Base-by-base conservation (phyloP, 1,139 yeast species). In the Taiozyma sp. region DNA sequence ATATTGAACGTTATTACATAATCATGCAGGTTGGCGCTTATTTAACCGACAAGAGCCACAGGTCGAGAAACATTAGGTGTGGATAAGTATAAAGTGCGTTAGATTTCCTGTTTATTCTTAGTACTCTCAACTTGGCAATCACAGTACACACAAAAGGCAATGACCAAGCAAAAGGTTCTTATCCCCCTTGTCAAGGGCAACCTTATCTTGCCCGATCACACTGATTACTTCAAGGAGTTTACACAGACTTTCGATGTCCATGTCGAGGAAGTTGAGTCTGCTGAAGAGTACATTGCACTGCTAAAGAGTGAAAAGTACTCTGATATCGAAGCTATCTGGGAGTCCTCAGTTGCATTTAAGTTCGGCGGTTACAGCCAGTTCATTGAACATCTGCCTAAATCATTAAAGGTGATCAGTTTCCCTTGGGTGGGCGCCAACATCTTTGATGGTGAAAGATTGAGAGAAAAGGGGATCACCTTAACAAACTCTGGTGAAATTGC, bases 341-440 rank as follows among this genome's bases (percentile, higher is more conserved):
- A 80, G 4, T 82, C 86, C 0, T 84, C 87, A 78, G 70, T 74
- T 32, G 82, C 87, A 1, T 77, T 82, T 57, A 61, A 64, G 1
- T 54, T 80, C 12, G 86, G 84, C 2, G 84, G 83, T 0, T 74
- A 83, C 51, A 65, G 68, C 30, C 62, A 67, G 23, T 63, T 83
- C 14, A 64, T 84, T 47, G 80, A 71, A 3, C 65, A 71, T 27
- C 72, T 80, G 13, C 95, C 96, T 0, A 34, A 62, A 1, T 58
- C 71, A 5, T 68, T 87, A 54, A 79, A 79, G 61, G 73, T 85
- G 9, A 72, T 88, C 44, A 74, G 87, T 1, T 73, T 83, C 42
- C 84, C 89, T 47, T 79, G 90, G 50, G 92, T 87, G 4, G 96
- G 96, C 0, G 76, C 73, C 58, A 90, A 87, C 57, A 75, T 74